Conservation (phyloP, 169 alveolate genomes). For the Eimeria sp. region DNA sequence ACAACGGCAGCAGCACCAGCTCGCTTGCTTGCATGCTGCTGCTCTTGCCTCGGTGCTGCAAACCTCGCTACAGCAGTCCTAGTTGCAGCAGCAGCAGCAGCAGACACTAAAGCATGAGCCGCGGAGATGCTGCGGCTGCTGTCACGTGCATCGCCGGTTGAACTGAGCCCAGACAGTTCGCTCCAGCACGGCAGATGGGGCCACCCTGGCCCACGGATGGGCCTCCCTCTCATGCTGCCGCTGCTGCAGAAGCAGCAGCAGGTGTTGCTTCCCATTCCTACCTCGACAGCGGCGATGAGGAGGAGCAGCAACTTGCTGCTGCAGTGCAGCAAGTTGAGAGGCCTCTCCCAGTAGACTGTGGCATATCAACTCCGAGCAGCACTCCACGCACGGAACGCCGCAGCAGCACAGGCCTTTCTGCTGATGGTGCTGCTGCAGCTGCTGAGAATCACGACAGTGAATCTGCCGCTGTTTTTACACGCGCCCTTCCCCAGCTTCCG, state of each 20-base stretch:
- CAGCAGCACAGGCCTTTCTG: background rate
- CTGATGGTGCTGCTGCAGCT: background rate
- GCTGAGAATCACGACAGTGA: background rate
- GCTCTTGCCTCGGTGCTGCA: background rate
- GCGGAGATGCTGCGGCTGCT: conserved; percentile 7
- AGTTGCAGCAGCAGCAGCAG: background rate
- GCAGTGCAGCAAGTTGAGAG: conserved; percentile 40
- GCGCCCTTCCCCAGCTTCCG: background rate
- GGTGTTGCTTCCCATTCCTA: background rate
- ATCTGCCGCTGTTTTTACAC: background rate
- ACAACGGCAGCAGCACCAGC: background rate
- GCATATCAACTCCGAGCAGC: conserved; percentile 46
- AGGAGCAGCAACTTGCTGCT: conserved; percentile 55
- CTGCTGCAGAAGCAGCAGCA: background rate
- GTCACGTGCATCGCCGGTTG: background rate
- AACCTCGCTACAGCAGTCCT: background rate
- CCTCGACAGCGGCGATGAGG: conserved; percentile 47
- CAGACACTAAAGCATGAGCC: background rate
- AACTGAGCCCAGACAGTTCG: background rate
- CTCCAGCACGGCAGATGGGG: background rate
- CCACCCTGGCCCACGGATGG: background rate
- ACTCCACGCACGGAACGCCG: conserved; percentile 56
- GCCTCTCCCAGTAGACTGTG: conserved; percentile 52
- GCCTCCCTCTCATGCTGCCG: background rate
- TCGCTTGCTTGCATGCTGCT: background rate